A percentile compares a stretch with the other conserved stretches of the same genome.
Conservation (phyloP, 1,284 basidiomycete genomes). For the Psilocybe mexicana region DNA sequence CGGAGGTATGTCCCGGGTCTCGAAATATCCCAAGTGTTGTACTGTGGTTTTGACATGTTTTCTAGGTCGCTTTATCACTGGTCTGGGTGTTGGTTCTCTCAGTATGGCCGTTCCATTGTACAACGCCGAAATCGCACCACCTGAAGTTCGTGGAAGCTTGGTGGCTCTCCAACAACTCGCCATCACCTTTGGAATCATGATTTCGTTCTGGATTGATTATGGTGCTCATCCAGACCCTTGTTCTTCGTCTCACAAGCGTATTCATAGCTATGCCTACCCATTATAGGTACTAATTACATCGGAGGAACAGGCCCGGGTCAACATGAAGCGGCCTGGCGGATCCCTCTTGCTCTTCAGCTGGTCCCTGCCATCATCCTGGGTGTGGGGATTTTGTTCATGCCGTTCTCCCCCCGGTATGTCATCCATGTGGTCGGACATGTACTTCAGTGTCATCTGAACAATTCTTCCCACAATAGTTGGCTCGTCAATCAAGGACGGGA, state of each 20-base stretch:
- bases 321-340: conserved; percentile 71
- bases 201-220: conserved; percentile 82
- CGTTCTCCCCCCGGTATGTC: conserved; percentile 61
- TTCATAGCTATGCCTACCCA: neutral
- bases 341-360: conserved; percentile 77
- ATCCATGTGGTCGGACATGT: neutral
- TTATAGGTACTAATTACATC: conserved; percentile 65
- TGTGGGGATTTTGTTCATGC: conserved; percentile 66
- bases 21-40: neutral
- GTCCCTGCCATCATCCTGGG: conserved; percentile 72
- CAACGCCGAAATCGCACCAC: conserved; percentile 73
- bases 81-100: conserved; percentile 74
- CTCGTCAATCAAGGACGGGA: conserved; percentile 72
- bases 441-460: conserved; percentile 11
- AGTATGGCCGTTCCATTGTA: conserved; percentile 78
- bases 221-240: conserved; percentile 29
- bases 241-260: neutral
- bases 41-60: conserved; percentile 8
- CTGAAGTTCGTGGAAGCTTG: conserved; percentile 80
- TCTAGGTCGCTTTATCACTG: conserved; percentile 70
- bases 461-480: conserved; percentile 48
- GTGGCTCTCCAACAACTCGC: conserved; percentile 83
- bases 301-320: conserved; percentile 58
- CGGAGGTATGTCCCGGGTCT: conserved; percentile 44
- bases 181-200: conserved; percentile 71